phyloP scores from a whole-genome alignment of 257 asterid genomes.

The Handroanthus guayacan region DNA sequence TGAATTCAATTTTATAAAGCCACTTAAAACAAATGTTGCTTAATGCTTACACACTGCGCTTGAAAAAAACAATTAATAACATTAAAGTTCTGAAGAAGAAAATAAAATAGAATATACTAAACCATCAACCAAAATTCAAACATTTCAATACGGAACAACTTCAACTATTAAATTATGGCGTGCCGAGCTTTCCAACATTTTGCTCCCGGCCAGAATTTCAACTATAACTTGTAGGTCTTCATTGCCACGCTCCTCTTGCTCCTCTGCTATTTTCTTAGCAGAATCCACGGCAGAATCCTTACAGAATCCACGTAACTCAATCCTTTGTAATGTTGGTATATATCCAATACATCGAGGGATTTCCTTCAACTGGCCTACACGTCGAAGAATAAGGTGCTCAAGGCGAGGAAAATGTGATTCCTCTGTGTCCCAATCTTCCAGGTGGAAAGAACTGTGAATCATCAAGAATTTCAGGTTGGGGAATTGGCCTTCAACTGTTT shows the following conservation, averaged over 20 bases:
- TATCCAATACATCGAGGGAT: slow-evolving; percentile 25
- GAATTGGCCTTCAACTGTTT: slow-evolving; percentile 11
- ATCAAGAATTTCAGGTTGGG: neutral
- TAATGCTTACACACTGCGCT: no score
- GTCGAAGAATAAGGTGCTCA: neutral
- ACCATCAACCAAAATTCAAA: no score
- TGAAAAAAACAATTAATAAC: no score
- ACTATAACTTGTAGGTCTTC: slow-evolving; percentile 15
- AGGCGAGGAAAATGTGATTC: slow-evolving; percentile 25
- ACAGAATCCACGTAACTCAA: neutral
- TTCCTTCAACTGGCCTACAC: neutral
- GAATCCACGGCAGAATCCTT: neutral
- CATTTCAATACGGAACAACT: no score
- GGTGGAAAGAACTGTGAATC: neutral
- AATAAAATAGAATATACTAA: no score
- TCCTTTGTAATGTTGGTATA: slow-evolving; percentile 12
- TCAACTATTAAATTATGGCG: no score
- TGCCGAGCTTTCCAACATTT: no score
- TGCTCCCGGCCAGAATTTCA: no score
- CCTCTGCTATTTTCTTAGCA: slow-evolving; percentile 17
- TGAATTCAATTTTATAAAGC: no score
- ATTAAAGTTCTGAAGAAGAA: no score
- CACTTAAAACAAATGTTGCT: no score
- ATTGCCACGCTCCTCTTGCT: slow-evolving; percentile 31
- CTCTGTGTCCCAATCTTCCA: slow-evolving; percentile 17